These are phyloP conservation scores for Helotiales sp. DNA, from an alignment of 2,329 filamentous ascomycete genomes.

Conservation along the genomic window DNA sequence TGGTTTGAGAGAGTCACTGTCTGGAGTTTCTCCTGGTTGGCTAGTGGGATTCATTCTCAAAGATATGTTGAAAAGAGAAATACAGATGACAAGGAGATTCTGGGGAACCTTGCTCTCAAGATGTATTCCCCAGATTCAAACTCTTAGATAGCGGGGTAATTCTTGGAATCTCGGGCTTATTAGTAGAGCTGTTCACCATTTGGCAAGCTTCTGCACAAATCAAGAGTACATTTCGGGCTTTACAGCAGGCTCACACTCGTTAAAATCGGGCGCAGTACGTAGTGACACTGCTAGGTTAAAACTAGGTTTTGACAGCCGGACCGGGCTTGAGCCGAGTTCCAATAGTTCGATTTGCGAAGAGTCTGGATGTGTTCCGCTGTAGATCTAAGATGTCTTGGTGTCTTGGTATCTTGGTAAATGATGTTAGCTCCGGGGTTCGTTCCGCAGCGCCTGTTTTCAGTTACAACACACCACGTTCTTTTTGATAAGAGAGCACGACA, in stretches of 20 bases:
- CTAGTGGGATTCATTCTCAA: not conserved
- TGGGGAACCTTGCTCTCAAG: not conserved
- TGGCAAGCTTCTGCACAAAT: not conserved
- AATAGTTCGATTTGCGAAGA: not conserved
- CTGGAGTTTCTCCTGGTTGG: not conserved
- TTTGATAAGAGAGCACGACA: not conserved
- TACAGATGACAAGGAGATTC: not conserved
- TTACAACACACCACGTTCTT: not conserved
- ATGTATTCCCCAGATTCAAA: not conserved
- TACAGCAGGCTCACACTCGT: not conserved
- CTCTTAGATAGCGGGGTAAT: not conserved
- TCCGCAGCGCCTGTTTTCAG: not conserved
- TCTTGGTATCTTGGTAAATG: not conserved
- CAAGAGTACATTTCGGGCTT: not conserved
- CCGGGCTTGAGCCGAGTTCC: not conserved
- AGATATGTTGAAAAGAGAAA: not conserved
- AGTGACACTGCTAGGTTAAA: not conserved
- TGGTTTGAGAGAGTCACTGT: slow-evolving; percentile 2
- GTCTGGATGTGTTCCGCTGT: not conserved
- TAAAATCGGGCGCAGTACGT: not conserved
- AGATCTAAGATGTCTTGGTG: not conserved
- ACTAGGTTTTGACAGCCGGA: not conserved
- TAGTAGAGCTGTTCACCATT: not conserved
- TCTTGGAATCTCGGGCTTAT: slow-evolving; percentile 8
- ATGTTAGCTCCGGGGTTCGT: not conserved